Evolutionary conservation across 768 basidiomycete species (phyloP).

Genomic region (Cystofilobasidium capitatum): DNA sequence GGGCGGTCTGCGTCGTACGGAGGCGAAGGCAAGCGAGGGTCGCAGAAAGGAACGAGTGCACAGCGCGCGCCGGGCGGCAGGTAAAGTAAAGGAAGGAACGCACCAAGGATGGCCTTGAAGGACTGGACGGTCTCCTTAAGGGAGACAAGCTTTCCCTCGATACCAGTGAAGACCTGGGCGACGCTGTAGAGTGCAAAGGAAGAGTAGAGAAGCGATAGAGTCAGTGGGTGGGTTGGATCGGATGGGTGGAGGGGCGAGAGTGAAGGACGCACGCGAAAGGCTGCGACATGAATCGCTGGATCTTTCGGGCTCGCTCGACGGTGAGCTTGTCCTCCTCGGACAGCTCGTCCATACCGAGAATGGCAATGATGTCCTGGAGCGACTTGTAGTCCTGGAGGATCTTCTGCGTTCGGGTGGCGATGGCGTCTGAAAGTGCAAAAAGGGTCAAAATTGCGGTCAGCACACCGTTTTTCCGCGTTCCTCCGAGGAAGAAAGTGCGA

Average conservation of each 20-base stretch:
- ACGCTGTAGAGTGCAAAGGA: conserved; percentile 7
- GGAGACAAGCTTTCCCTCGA: conserved; percentile 91
- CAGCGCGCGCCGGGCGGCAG: too few species aligned
- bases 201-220: background rate
- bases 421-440: conserved; percentile 43
- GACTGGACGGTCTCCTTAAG: conserved; percentile 85
- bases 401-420: conserved; percentile 94
- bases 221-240: too few species aligned
- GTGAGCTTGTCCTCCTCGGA: conserved; percentile 99
- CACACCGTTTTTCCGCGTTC: too few species aligned
- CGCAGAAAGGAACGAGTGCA: too few species aligned
- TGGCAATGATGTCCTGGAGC: conserved; percentile 31
- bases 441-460: background rate
- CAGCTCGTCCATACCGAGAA: conserved; percentile 97
- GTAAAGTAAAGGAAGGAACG: background rate
- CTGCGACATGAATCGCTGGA: conserved; percentile 93
- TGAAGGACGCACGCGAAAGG: conserved; percentile 85
- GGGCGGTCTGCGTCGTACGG: too few species aligned
- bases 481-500: background rate
- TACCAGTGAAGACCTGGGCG: conserved; percentile 70
- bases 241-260: background rate
- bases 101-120: conserved; percentile 88
- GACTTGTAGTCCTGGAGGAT: conserved; percentile 51
- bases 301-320: conserved; percentile 94
- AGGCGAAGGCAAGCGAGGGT: too few species aligned